phyloP scores from a whole-genome alignment of 768 basidiomycete species.

The Rhodotorula taiwanensis region DNA sequence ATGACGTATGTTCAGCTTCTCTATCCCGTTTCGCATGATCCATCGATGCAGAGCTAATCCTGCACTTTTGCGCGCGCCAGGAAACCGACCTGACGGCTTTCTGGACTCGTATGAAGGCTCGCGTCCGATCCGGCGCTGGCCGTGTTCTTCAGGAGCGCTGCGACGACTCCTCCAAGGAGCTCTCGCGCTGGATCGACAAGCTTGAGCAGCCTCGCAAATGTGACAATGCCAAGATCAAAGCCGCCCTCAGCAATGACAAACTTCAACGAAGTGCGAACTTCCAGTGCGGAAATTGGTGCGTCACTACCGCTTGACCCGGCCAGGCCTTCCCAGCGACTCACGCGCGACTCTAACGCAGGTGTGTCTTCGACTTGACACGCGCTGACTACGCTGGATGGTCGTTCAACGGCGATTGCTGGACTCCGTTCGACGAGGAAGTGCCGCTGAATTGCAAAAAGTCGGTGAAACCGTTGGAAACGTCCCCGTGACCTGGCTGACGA shows the following conservation, averaged over 20 bases:
- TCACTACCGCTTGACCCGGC: neutral
- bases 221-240: neutral
- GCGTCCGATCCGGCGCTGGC: constrained; percentile 14
- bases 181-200: constrained; percentile 27
- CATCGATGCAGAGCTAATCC: too few relatives aligned
- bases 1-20: constrained; percentile 9
- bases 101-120: constrained; percentile 24
- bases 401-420: too few relatives aligned
- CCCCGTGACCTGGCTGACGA: too few relatives aligned
- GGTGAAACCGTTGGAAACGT: too few relatives aligned
- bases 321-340: too few relatives aligned
- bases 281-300: constrained; percentile 25
- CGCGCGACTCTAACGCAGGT: too few relatives aligned
- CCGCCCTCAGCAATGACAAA: neutral
- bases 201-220: constrained; percentile 12
- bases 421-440: too few relatives aligned
- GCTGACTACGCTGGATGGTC: neutral
- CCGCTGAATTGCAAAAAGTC: too few relatives aligned
- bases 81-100: constrained; percentile 24
- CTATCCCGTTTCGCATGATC: neutral
- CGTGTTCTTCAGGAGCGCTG: constrained; percentile 22
- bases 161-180: constrained; percentile 21
- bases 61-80: neutral
- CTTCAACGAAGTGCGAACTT: constrained; percentile 18
- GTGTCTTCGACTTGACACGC: neutral